Base-by-base conservation (phyloP, 805 yeast species). In the Wickerhamiella siamensis region DNA sequence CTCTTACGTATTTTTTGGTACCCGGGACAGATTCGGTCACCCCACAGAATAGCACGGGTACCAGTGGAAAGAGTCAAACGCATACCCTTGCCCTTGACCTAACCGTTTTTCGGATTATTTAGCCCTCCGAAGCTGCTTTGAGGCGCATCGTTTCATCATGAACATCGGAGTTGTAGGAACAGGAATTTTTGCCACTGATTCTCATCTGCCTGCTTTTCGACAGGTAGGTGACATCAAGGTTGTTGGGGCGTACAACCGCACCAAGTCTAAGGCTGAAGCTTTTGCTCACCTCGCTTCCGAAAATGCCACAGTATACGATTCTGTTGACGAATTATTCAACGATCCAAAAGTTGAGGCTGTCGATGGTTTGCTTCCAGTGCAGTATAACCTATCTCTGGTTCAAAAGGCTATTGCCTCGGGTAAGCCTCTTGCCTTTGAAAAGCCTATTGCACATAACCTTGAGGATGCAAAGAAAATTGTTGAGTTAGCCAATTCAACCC, bases 281-380 rank as follows among this genome's bases (percentile, higher is more conserved):
- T 88, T 84, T 56, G 94, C 94, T 12, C 54, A 67, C 38, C 60
- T 63, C 32, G 86, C 91, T 14, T 67, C 66, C 4, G 67, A 78
- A 32, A 50, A 62, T 3, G 51, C 59, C 19, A 72, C 74, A 47
- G 75, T 83, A 12, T 76, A 69, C 56, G 77, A 74, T 42, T 55
- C 67, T 18, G 55, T 82, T 41, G 91, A 81, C 35, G 74, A 65
- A n/a, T 70, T 81, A 15, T 65, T 86, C 52, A 59, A 63, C 34
- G 86, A 81, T 56, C 66, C 74, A n/a, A 59, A 71, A 0, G 72
- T 86, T 35, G 91, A 82, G 46, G 71, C 78, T 24, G 70, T 88
- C 22, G 96, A 88, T 57, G 93, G 84, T 2, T 67, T 87, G 47
- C 70, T 88, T 41, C 97, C 97, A n/a, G 94, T 78, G 1, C 88